These are phyloP conservation scores for Xylaria curta DNA, from an alignment of 495 filamentous ascomycete species.

Conservation along the genomic window DNA sequence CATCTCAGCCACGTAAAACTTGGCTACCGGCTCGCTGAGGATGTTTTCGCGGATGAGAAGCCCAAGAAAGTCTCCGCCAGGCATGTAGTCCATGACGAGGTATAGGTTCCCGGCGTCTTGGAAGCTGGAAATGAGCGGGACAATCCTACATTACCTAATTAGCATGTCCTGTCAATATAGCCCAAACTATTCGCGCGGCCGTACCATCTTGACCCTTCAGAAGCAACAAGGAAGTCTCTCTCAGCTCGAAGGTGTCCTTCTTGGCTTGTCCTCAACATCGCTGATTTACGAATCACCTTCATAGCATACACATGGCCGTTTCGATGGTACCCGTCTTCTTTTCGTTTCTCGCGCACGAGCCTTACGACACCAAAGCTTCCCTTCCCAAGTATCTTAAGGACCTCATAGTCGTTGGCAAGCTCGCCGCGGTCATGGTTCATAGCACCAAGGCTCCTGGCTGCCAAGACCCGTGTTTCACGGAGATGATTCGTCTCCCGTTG, in stretches of 20 bases:
- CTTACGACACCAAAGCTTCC: conserved; percentile 93
- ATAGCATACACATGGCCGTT: conserved; percentile 77
- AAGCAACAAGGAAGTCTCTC: conserved; percentile 86
- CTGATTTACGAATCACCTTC: conserved; percentile 93
- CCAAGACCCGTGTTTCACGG: conserved; percentile 73
- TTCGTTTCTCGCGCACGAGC: conserved; percentile 72
- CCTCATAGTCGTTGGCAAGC: conserved; percentile 69
- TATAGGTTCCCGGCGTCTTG: conserved; percentile 85
- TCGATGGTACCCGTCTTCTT: conserved; percentile 20
- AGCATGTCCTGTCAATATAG: background rate
- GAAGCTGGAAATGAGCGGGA: conserved; percentile 86
- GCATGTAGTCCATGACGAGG: conserved; percentile 97
- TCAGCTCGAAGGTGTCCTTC: conserved; percentile 93
- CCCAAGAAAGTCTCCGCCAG: conserved; percentile 91
- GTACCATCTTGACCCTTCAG: conserved; percentile 79
- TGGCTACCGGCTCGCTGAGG: conserved; percentile 75
- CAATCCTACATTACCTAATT: conserved; percentile 58
- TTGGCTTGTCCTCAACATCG: conserved; percentile 87
- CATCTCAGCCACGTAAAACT: conserved; percentile 94
- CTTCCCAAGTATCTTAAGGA: conserved; percentile 86
- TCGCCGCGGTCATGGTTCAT: conserved; percentile 33
- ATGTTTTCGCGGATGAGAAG: conserved; percentile 82
- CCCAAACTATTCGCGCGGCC: background rate
- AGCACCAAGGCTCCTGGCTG: conserved; percentile 58
- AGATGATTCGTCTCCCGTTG: conserved; percentile 75